Base-by-base conservation (phyloP, 2,329 filamentous ascomycete species). In the Aspergillus persii region DNA sequence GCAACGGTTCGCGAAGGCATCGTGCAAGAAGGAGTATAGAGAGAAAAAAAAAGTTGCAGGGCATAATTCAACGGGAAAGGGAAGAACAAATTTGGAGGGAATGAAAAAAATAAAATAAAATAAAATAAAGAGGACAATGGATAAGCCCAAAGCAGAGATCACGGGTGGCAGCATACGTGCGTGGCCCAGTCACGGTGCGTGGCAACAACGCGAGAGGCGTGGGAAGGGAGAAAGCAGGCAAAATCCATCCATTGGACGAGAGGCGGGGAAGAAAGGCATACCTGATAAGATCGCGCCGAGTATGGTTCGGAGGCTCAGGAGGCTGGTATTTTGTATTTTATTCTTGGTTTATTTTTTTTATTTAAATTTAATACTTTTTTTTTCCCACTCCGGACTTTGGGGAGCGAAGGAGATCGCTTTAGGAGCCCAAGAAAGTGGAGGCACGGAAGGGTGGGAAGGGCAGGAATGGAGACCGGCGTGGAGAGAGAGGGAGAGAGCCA, bases 371-470 rank as follows among this genome's bases (percentile, higher is more conserved):
- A 41, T 60, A 47, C 33, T 49, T 56, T 53, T 36, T 57, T 50
- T 57, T 57, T 52, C 15, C 31, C 23, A 39, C 36, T 46, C 41
- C 52, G 41, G 53, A 56, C 53, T 55, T 29, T 51, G 29, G 54
- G 56, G 50, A 53, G 53, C 30, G 48, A 60, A 56, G 64, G 58
- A 54, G 57, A 58, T 65, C 49, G 58, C 58, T 62, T 63, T 56
- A 55, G 55, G 66, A 63, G 62, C 41, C 54, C 58, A 59, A 59
- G 46, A 56, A 62, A 70, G 69, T 71, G 69, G 69, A 71, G 69
- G 69, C 65, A 62, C 58, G 56, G 59, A 61, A 61, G 50, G 49
- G 54, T 53, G 57, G 61, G 57, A 63, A 61, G 57, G 61, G 52
- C 61, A 66, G 58, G 66, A 69, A 69, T 66, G 66, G 65, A 58